A percentile compares a stretch with the other conserved stretches of the same genome.
phyloP scores from a whole-genome alignment of 2,329 filamentous ascomycete species.

The Aspergillus texensis region DNA sequence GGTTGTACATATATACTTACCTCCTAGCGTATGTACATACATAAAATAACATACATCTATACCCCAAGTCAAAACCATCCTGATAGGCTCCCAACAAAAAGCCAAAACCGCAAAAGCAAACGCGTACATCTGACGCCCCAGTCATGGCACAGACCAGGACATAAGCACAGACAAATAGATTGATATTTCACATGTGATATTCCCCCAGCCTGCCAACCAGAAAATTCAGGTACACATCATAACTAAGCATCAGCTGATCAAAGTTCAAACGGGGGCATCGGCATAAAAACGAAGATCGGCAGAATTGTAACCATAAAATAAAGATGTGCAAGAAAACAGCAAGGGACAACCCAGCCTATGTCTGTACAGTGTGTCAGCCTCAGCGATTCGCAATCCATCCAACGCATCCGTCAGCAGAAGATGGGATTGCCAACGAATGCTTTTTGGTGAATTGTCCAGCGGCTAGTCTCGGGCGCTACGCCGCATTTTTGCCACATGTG shows the following conservation, averaged over 20 bases:
- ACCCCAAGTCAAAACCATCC: too few species aligned
- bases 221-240: not conserved
- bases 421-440: not conserved
- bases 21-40: not conserved
- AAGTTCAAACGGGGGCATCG: not conserved
- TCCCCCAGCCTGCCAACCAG: not conserved
- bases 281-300: too few species aligned
- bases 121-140: not conserved
- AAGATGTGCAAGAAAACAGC: not conserved
- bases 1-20: not conserved
- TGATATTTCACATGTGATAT: not conserved
- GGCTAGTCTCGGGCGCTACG: conserved; percentile 3
- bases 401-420: not conserved
- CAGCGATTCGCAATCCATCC: not conserved
- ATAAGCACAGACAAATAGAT: not conserved
- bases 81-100: not conserved
- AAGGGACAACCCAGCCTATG: not conserved
- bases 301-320: too few species aligned
- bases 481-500: not conserved
- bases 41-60: not conserved
- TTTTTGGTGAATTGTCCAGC: conserved; percentile 5
- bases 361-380: conserved; percentile 1
- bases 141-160: not conserved
- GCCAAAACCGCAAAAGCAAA: not conserved
- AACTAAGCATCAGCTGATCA: not conserved